Percentiles rank a stretch among this genome's conserved stretches.
phyloP scores from a whole-genome alignment of 345 rosid species.

The Camelina neglecta region DNA sequence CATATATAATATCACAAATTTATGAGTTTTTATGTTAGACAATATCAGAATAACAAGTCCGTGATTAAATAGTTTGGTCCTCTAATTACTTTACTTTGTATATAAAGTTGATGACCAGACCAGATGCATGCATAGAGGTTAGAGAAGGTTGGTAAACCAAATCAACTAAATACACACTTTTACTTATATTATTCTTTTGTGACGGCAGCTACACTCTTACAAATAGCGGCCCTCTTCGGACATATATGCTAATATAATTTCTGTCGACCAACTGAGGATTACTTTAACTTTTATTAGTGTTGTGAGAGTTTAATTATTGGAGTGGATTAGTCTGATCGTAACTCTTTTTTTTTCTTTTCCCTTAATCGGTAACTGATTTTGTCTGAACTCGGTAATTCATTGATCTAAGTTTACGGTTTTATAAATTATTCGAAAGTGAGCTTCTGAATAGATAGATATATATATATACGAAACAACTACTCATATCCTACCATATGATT shows the following conservation, averaged over 20 bases:
- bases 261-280: constrained; percentile 8
- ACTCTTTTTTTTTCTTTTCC: neutral
- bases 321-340: neutral
- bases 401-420: neutral
- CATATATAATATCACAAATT: neutral
- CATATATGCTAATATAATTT: neutral
- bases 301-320: neutral
- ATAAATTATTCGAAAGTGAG: constrained; percentile 13
- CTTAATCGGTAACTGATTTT: neutral
- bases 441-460: neutral
- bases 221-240: neutral
- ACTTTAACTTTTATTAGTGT: neutral
- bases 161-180: neutral
- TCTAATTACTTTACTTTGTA: neutral
- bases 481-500: neutral
- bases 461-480: neutral
- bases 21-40: neutral
- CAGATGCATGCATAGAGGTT: constrained; percentile 18
- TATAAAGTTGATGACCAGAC: neutral
- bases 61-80: neutral
- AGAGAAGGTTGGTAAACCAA: constrained; percentile 28
- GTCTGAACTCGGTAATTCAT: constrained; percentile 19
- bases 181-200: neutral
- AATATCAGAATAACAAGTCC: neutral
- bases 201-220: neutral